phyloP scores from a whole-genome alignment of 345 rosid species.

The Geranium rotundifolium region DNA sequence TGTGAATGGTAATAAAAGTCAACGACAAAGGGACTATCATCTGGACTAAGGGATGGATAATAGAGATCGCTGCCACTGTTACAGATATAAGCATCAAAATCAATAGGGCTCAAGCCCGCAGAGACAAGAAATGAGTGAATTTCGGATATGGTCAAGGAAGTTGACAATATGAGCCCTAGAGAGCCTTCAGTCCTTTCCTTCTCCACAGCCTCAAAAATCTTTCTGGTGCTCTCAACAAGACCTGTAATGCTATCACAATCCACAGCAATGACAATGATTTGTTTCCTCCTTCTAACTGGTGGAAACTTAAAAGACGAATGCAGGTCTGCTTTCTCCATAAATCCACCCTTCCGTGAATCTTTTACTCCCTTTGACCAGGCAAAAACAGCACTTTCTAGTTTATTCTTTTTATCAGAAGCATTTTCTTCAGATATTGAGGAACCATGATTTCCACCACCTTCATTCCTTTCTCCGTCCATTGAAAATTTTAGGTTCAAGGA shows the following conservation, averaged over 20 bases:
- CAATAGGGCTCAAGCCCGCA: conserved; percentile 55
- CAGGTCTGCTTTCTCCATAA: conserved; percentile 48
- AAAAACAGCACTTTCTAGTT: conserved; percentile 67
- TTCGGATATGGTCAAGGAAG: conserved; percentile 79
- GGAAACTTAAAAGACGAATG: conserved; percentile 60
- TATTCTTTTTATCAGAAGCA: conserved; percentile 45
- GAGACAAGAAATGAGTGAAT: conserved; percentile 55
- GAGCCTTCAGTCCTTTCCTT: no score
- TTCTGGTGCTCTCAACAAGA: conserved; percentile 47
- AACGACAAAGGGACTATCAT: conserved; percentile 58
- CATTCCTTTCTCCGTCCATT: conserved; percentile 68
- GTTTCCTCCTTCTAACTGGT: conserved; percentile 71
- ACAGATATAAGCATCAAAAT: conserved; percentile 93
- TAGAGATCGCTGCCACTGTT: conserved; percentile 93
- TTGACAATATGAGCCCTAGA: conserved; percentile 67
- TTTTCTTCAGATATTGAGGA: conserved; percentile 20
- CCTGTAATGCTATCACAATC: conserved; percentile 45
- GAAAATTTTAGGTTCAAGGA: conserved; percentile 91
- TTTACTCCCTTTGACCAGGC: conserved; percentile 72
- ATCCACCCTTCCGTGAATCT: conserved; percentile 48
- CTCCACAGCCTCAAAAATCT: conserved; percentile 18
- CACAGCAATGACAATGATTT: conserved; percentile 67
- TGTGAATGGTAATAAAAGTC: conserved; percentile 97
- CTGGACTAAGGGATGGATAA: conserved; percentile 58
- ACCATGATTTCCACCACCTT: conserved; percentile 38